Conservation (phyloP, 371 early-diverging fungal species). For the Choanephora cucurbitarum region DNA sequence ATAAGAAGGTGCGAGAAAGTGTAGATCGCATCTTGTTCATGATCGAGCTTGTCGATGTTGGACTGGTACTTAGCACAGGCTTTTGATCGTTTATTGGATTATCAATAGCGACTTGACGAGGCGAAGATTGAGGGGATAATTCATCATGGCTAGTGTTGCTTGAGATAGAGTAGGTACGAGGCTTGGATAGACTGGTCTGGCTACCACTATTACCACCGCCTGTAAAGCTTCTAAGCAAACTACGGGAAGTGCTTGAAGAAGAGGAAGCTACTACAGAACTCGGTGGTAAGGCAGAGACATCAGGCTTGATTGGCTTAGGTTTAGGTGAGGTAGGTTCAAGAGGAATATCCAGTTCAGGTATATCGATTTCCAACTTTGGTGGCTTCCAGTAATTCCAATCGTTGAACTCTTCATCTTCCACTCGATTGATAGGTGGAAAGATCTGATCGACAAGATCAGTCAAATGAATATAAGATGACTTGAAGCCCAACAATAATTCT, state of each 20-base stretch:
- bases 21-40: conserved; percentile 37
- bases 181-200: neutral
- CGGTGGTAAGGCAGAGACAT: conserved; percentile 31
- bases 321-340: conserved; percentile 29
- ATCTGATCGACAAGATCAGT: conserved; percentile 96
- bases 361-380: conserved; percentile 54
- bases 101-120: conserved; percentile 1
- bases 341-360: conserved; percentile 47
- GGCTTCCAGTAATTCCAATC: conserved; percentile 90
- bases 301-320: conserved; percentile 45
- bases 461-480: conserved; percentile 84
- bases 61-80: conserved; percentile 19
- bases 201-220: too few relatives aligned
- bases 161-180: conserved; percentile 6
- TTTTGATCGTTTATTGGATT: conserved; percentile 13
- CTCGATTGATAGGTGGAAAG: conserved; percentile 75
- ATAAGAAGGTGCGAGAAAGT: conserved; percentile 40
- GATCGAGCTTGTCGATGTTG: conserved; percentile 10
- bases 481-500: conserved; percentile 84
- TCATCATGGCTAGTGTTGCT: conserved; percentile 13
- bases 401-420: conserved; percentile 69
- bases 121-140: neutral
- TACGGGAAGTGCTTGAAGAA: conserved; percentile 8
- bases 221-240: conserved; percentile 45
- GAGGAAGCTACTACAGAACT: conserved; percentile 26